Percentiles rank a stretch among this genome's conserved stretches.
Evolutionary conservation across 139 green algal species (phyloP).

Genomic region (Limnomonas spitsbergensis): DNA sequence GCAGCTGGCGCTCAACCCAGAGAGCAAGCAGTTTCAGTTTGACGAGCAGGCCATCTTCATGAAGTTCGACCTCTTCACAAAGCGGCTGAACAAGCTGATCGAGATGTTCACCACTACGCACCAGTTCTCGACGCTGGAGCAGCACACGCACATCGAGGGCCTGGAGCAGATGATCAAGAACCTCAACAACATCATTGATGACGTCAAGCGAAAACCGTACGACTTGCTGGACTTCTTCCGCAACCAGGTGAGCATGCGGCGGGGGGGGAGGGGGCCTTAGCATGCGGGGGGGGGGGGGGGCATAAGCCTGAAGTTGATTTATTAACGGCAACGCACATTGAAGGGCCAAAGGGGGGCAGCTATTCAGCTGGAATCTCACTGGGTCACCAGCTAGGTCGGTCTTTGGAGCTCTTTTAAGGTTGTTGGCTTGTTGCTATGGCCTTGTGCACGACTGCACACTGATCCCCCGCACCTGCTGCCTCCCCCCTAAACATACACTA

Average conservation of each 20-base stretch:
- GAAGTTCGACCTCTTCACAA: constrained; percentile 87
- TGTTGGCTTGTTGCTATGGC: no score
- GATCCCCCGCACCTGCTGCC: no score
- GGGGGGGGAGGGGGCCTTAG: not conserved
- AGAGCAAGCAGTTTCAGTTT: constrained; percentile 73
- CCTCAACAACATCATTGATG: constrained; percentile 83
- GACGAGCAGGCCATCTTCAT: constrained; percentile 73
- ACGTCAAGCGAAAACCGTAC: constrained; percentile 85
- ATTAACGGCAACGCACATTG: no score
- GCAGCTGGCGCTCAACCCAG: constrained; percentile 46
- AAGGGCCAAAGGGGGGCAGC: no score
- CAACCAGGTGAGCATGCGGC: constrained; percentile 45
- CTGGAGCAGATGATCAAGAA: constrained; percentile 68
- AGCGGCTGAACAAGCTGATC: constrained; percentile 83
- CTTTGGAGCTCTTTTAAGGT: no score
- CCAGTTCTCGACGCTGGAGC: constrained; percentile 79
- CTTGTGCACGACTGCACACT: no score
- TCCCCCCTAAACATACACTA: no score
- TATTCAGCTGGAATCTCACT: no score
- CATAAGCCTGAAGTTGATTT: no score
- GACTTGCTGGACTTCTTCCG: constrained; percentile 84
- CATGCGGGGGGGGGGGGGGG: no score
- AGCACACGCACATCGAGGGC: constrained; percentile 91
- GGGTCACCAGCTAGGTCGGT: no score
- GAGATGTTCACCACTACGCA: constrained; percentile 87